Conservation (phyloP, 1,284 basidiomycete species). For the Phlebopus sp. region DNA sequence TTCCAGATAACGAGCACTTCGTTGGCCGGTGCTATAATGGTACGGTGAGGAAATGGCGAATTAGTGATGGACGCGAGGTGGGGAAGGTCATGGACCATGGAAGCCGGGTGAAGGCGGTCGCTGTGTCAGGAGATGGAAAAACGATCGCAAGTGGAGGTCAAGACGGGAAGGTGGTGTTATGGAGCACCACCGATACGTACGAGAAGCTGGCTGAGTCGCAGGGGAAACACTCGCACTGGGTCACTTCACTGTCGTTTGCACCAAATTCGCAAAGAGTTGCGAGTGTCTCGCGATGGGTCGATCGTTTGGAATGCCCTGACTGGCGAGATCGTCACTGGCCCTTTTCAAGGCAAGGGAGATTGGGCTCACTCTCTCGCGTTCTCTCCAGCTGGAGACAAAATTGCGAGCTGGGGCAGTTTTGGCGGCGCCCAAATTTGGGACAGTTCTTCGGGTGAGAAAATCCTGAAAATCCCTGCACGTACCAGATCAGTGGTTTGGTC, state of each 20-base stretch:
- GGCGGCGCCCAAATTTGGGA: background rate
- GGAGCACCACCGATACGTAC: slow-evolving; percentile 8
- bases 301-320: background rate
- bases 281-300: too few species aligned
- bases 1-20: slow-evolving; percentile 10
- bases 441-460: background rate
- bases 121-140: slow-evolving; percentile 12
- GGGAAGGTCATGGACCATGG: slow-evolving; percentile 5
- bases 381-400: background rate
- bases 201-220: slow-evolving; percentile 3
- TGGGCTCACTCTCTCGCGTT: background rate
- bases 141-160: slow-evolving; percentile 20
- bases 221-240: slow-evolving; percentile 1
- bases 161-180: slow-evolving; percentile 14
- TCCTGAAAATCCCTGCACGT: too few species aligned
- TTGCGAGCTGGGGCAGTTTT: background rate
- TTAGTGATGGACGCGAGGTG: slow-evolving; percentile 4
- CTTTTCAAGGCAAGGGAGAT: background rate
- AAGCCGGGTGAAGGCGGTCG: slow-evolving; percentile 2
- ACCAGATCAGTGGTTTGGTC: too few species aligned
- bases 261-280: background rate
- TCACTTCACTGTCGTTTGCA: slow-evolving; percentile 16
- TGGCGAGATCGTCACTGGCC: background rate
- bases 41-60: slow-evolving; percentile 16
- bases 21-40: slow-evolving; percentile 21